Evolutionary conservation across 2,329 filamentous ascomycete genomes (phyloP).

Genomic region (Monosporascus sp.): DNA sequence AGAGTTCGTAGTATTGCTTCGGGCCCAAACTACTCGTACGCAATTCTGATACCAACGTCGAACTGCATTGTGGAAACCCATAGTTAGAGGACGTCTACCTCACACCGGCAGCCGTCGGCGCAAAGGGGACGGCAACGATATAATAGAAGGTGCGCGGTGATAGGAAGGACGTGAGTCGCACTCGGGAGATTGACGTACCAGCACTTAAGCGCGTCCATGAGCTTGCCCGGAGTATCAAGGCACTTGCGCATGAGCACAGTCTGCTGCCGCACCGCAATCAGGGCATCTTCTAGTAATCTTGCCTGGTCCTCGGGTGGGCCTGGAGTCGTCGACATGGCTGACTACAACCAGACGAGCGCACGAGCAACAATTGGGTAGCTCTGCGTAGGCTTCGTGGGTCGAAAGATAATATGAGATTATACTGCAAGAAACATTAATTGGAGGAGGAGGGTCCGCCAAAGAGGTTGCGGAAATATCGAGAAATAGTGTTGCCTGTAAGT

Average conservation of each 20-base stretch:
- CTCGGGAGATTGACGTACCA: conserved; percentile 59
- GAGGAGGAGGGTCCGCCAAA: not conserved
- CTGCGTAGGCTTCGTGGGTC: not conserved
- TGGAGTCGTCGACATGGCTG: conserved; percentile 43
- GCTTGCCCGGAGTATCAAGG: conserved; percentile 92
- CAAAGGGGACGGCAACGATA: too few species aligned
- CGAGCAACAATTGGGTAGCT: not conserved
- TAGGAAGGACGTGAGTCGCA: not conserved
- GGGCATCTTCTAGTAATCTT: conserved; percentile 92
- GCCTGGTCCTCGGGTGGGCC: conserved; percentile 74
- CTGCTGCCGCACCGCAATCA: conserved; percentile 95
- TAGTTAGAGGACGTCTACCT: conserved; percentile 21
- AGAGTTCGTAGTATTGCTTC: conserved; percentile 99
- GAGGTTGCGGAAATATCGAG: not conserved
- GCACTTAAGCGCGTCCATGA: conserved; percentile 99
- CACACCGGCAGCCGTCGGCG: too few species aligned
- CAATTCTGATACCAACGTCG: conserved; percentile 95
- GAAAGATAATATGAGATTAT: not conserved
- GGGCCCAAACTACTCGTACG: conserved; percentile 95
- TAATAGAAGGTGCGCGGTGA: conserved; percentile 1
- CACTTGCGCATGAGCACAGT: conserved; percentile 96
- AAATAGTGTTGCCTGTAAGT: not conserved
- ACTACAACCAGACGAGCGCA: conserved; percentile 1
- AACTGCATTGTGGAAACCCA: conserved; percentile 51
- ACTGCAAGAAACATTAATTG: not conserved